Conservation (phyloP, 2,329 filamentous ascomycete genomes). For the Cladosporium sp. region DNA sequence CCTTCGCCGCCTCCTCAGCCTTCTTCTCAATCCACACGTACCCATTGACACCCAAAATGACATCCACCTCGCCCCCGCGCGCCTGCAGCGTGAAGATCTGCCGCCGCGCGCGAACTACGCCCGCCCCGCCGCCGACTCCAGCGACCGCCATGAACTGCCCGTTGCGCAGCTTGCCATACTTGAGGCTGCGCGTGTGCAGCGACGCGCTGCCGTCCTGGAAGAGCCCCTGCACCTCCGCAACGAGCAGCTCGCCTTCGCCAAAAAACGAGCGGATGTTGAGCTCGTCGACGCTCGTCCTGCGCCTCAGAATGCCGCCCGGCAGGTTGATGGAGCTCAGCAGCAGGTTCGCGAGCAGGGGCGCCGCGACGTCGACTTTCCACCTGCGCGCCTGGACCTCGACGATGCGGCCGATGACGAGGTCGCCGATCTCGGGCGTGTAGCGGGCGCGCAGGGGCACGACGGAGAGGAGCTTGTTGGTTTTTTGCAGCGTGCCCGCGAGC, state of each 20-base stretch:
- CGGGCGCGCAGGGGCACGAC: slow-evolving; percentile 84
- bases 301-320: slow-evolving; percentile 83
- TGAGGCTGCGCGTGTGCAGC: slow-evolving; percentile 81
- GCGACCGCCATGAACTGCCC: slow-evolving; percentile 79
- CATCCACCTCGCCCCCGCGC: slow-evolving; percentile 63
- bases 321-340: slow-evolving; percentile 89
- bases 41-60: slow-evolving; percentile 89
- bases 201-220: slow-evolving; percentile 79
- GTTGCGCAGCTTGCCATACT: slow-evolving; percentile 93
- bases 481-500: slow-evolving; percentile 80
- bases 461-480: slow-evolving; percentile 94
- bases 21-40: slow-evolving; percentile 95
- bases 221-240: slow-evolving; percentile 89
- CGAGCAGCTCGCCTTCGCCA: slow-evolving; percentile 84
- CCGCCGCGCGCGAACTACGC: slow-evolving; percentile 74
- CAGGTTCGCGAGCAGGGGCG: slow-evolving; percentile 75
- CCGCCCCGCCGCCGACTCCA: slow-evolving; percentile 69
- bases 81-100: slow-evolving; percentile 80
- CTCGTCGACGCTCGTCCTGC: slow-evolving; percentile 91
- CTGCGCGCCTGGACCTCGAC: slow-evolving; percentile 87
- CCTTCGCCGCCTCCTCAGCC: slow-evolving; percentile 47
- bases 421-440: slow-evolving; percentile 93
- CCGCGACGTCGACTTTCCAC: slow-evolving; percentile 93
- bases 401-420: slow-evolving; percentile 89
- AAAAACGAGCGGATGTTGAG: slow-evolving; percentile 97